These are phyloP conservation scores for Rosa hybrid DNA, from an alignment of 331 rosid species.

Conservation along the genomic window DNA sequence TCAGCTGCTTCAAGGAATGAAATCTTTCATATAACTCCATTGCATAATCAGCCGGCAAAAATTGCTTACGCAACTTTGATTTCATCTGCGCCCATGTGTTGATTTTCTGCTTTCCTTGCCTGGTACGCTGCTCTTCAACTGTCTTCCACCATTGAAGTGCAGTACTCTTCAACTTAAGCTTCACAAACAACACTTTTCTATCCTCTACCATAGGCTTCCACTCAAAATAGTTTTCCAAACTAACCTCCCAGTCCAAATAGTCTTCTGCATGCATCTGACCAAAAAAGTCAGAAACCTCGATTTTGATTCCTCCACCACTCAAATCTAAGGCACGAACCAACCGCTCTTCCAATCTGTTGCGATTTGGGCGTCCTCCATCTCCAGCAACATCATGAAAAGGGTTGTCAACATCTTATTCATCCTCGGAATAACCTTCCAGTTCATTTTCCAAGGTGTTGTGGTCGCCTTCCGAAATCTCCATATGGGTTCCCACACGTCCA, in stretches of 20 bases:
- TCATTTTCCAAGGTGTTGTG: not conserved
- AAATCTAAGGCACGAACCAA: not conserved
- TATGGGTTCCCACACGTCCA: not conserved
- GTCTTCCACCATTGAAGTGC: conserved; percentile 7
- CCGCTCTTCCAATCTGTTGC: not conserved
- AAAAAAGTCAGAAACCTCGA: not conserved
- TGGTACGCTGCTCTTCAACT: not conserved
- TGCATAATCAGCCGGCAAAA: not conserved
- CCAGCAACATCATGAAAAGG: not conserved
- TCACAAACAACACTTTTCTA: not conserved
- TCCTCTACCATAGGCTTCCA: not conserved
- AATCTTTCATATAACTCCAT: not conserved
- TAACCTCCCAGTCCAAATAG: not conserved
- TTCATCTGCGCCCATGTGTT: not conserved
- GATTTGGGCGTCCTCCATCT: not conserved
- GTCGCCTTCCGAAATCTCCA: not conserved
- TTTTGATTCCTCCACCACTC: not conserved
- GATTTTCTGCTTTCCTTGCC: not conserved
- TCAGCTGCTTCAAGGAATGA: not conserved
- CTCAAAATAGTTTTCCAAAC: not conserved
- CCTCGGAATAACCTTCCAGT: not conserved
- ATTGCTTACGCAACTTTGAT: not conserved
- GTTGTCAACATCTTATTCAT: not conserved
- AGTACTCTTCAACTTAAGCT: not conserved
- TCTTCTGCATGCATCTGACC: not conserved